Base-by-base conservation (phyloP, 2,329 filamentous ascomycete species). In the Trichoderma koningii region DNA sequence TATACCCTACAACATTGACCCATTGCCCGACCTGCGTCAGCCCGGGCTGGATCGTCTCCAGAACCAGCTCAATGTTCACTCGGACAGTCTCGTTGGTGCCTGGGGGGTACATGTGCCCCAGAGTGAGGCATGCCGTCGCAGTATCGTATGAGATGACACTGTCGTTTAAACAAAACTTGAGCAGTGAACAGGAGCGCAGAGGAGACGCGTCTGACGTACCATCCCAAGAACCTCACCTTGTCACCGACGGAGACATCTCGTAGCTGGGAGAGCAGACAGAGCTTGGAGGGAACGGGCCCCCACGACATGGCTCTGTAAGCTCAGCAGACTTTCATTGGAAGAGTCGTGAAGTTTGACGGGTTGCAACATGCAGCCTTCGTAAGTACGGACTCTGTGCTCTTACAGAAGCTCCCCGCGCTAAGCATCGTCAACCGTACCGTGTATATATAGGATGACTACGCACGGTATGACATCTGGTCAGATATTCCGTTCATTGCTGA, bases 211-310 rank as follows among this genome's bases (percentile, higher is more conserved):
- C 19, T 12, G 21, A 78, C 87, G 79, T 83, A 97, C 94, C 93
- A 97, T 76, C 92, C 93, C 57, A 98, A 78, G 76, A 98, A 96
- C 67, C 94, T 89, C 67, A 97, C 89, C 79, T 98, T 98, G n/a
- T 87, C 85, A 47, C 85, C 85, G 15, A 79, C 69, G n/a, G 79
- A 73, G 55, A 80, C 79, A 57, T 73, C 73, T 3, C 83, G 79
- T 15, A 93, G 78, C 64, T 84, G 80, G 15, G 85, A 86, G 63
- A 94, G 81, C 66, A 92, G 86, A 66, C 88, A 86, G 47, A 88
- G 80, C 66, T 78, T 81, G 23, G 88, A 89, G 7, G 92, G 85
- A 38, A 86, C 78, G 30, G 91, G 90, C 9, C 84, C 85, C 67
- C 77, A 77, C 21, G 82, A 83, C 84, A 85, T 86, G n/a, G 1